Evolutionary conservation across 495 filamentous ascomycete genomes (phyloP).

Genomic region (Penicillium subrubescens): DNA sequence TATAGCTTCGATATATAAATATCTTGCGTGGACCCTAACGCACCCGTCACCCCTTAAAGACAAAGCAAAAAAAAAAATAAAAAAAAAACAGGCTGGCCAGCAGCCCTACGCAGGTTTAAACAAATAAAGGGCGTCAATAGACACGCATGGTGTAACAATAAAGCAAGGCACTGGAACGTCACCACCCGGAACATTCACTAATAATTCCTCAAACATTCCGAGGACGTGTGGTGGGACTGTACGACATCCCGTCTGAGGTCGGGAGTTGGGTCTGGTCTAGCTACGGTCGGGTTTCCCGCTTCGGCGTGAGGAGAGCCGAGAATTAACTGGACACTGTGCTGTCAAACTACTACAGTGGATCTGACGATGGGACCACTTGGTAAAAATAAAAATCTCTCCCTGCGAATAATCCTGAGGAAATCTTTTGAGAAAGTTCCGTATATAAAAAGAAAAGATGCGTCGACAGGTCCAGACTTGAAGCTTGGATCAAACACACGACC

Average conservation of each 20-base stretch:
- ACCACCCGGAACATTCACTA: neutral
- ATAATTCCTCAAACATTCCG: slow-evolving; percentile 8
- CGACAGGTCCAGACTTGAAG: slow-evolving; percentile 1
- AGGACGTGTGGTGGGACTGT: neutral
- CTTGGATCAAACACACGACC: neutral
- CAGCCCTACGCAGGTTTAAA: slow-evolving; percentile 16
- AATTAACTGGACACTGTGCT: neutral
- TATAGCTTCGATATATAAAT: neutral
- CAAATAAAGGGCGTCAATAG: slow-evolving; percentile 10
- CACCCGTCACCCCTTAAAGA: neutral
- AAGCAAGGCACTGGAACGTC: slow-evolving; percentile 14
- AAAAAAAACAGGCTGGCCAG: neutral
- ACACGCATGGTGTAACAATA: slow-evolving; percentile 23
- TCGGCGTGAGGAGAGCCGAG: neutral
- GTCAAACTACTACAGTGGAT: slow-evolving; percentile 4
- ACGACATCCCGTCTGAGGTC: neutral
- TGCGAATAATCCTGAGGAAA: neutral
- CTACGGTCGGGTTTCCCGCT: neutral
- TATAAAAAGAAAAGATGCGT: neutral
- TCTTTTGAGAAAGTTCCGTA: neutral
- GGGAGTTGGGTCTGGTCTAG: too few relatives aligned
- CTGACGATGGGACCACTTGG: neutral
- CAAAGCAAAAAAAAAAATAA: too few relatives aligned
- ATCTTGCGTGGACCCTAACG: slow-evolving; percentile 12
- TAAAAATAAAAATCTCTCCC: neutral